Evolutionary conservation across 495 filamentous ascomycete genomes (phyloP).

Genomic region (Beverwykella pulmonaria): DNA sequence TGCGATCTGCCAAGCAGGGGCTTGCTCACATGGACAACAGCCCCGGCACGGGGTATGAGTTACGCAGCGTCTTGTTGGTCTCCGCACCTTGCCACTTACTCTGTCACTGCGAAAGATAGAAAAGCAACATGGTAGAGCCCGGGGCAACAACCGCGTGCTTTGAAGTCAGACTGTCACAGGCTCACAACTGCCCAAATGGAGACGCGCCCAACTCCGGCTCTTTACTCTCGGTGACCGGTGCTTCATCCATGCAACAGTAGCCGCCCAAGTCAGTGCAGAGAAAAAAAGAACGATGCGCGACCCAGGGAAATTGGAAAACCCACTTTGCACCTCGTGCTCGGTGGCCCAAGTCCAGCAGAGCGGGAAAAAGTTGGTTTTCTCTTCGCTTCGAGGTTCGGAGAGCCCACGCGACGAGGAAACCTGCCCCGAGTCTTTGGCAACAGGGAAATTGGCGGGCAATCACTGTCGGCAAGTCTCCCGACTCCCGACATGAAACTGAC

Average conservation of each 20-base stretch:
- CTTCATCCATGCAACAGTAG: neutral
- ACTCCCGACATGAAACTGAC: slow-evolving; percentile 7
- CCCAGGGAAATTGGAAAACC: neutral
- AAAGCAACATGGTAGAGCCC: slow-evolving; percentile 3
- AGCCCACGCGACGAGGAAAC: slow-evolving; percentile 18
- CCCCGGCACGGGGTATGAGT: slow-evolving; percentile 12
- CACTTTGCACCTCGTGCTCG: neutral
- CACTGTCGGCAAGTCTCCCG: slow-evolving; percentile 24
- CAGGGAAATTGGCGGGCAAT: slow-evolving; percentile 16
- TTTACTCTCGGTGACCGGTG: slow-evolving; percentile 23
- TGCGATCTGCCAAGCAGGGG: slow-evolving; percentile 27
- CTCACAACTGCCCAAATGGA: neutral
- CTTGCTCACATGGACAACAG: slow-evolving; percentile 27
- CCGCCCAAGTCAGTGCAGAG: neutral
- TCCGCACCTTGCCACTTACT: neutral
- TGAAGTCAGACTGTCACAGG: neutral
- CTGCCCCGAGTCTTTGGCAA: slow-evolving; percentile 23
- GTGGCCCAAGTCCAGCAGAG: slow-evolving; percentile 21
- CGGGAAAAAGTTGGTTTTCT: slow-evolving; percentile 21
- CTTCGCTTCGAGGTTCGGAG: neutral
- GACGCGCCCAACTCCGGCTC: slow-evolving; percentile 1
- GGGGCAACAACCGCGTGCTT: neutral
- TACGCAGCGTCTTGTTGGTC: slow-evolving; percentile 19
- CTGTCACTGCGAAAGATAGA: neutral
- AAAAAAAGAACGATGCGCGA: neutral